These are phyloP conservation scores for Lignosus rhinocerotis DNA, from an alignment of 1,284 basidiomycete species.

Conservation along the genomic window DNA sequence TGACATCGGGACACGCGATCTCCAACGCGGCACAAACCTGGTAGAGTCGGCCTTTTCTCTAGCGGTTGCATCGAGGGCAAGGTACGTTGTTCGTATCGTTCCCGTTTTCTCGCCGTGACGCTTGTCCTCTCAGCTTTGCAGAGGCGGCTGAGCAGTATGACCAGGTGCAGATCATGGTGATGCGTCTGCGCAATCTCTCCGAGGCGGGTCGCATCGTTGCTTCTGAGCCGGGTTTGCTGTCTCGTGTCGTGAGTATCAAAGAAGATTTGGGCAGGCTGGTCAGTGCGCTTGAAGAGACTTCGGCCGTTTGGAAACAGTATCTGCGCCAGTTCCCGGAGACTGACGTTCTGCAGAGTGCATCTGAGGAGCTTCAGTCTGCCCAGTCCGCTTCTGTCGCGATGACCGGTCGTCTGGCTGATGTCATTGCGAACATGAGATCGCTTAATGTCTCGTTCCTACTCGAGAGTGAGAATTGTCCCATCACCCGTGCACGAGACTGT, in stretches of 20 bases:
- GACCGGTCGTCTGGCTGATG: slow-evolving; percentile 19
- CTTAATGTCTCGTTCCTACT: slow-evolving; percentile 37
- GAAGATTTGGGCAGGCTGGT: slow-evolving; percentile 37
- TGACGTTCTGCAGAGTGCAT: background rate
- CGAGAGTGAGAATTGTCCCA: slow-evolving; percentile 32
- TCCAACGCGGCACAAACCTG: slow-evolving; percentile 78
- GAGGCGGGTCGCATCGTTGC: slow-evolving; percentile 24
- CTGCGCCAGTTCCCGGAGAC: slow-evolving; percentile 11
- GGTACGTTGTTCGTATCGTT: slow-evolving; percentile 39
- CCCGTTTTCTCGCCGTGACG: background rate
- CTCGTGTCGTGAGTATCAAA: slow-evolving; percentile 34
- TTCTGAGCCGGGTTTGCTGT: slow-evolving; percentile 31
- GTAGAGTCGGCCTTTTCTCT: slow-evolving; percentile 78
- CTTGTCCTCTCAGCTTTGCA: slow-evolving; percentile 27
- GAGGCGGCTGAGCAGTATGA: slow-evolving; percentile 11
- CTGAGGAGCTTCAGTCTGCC: slow-evolving; percentile 14
- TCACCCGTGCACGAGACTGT: background rate
- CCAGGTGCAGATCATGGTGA: slow-evolving; percentile 12
- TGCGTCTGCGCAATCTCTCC: slow-evolving; percentile 20
- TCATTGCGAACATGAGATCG: slow-evolving; percentile 33
- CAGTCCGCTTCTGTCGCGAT: slow-evolving; percentile 11
- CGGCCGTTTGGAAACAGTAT: slow-evolving; percentile 16
- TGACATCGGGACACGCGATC: slow-evolving; percentile 84
- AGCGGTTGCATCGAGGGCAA: slow-evolving; percentile 49
- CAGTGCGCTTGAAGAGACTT: slow-evolving; percentile 44